Percentiles rank a stretch among this genome's conserved stretches.
Evolutionary conservation across 352 stramenopile genomes (phyloP).

Genomic region (Pythium phragmiticola): DNA sequence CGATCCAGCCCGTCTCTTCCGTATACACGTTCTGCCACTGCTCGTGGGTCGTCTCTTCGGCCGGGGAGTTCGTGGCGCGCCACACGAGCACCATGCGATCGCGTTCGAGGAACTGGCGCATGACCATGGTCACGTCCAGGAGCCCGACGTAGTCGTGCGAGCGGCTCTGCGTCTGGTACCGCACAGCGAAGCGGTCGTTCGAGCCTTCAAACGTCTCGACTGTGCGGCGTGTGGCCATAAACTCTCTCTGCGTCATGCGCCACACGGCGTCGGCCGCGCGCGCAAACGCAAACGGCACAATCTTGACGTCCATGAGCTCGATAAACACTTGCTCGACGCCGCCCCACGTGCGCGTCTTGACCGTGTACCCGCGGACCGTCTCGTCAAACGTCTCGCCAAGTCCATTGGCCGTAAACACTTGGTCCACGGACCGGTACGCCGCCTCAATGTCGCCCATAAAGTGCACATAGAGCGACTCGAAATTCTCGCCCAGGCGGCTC

Average conservation of each 20-base stretch:
- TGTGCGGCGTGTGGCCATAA: constrained; percentile 7
- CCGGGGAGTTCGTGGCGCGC: constrained; percentile 35
- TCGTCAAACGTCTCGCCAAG: constrained; percentile 28
- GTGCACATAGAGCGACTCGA: constrained; percentile 26
- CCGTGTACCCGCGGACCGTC: constrained; percentile 21
- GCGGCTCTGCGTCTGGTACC: constrained; percentile 19
- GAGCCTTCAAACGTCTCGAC: constrained; percentile 16
- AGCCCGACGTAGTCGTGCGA: constrained; percentile 24
- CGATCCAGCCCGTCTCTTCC: constrained; percentile 64
- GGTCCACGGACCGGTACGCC: constrained; percentile 38
- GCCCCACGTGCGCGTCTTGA: constrained; percentile 16
- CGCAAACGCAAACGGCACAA: constrained; percentile 24
- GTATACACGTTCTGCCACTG: constrained; percentile 48
- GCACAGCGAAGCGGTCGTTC: constrained; percentile 19
- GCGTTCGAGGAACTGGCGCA: constrained; percentile 41
- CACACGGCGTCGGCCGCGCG: constrained; percentile 15
- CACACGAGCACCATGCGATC: constrained; percentile 57
- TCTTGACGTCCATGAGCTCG: constrained; percentile 26
- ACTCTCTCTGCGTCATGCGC: constrained; percentile 16
- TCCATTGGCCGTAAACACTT: constrained; percentile 46
- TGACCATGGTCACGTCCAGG: constrained; percentile 48
- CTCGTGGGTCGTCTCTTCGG: constrained; percentile 32
- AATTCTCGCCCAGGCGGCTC: constrained; percentile 23
- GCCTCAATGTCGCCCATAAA: constrained; percentile 33
- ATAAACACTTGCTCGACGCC: constrained; percentile 24